Evolutionary conservation across 768 basidiomycete species (phyloP).

Genomic region (Crepidotus variabilis): DNA sequence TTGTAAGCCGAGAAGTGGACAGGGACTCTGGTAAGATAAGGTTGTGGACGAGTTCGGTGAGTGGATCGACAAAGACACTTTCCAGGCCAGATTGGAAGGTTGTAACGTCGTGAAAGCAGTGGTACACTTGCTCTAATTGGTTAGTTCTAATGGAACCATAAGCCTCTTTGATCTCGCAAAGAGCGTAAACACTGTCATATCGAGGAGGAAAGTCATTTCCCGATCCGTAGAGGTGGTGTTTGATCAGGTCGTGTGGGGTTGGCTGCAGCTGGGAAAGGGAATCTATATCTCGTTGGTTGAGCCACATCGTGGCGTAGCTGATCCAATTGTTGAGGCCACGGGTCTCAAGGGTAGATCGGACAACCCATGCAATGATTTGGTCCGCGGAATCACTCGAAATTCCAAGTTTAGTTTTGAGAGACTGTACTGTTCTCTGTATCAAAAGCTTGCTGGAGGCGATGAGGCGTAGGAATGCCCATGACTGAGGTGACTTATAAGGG

Average conservation of each 20-base stretch:
- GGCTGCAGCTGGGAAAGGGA: too few species aligned
- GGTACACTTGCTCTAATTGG: conserved; percentile 3
- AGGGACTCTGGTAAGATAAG: neutral
- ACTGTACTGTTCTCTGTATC: neutral
- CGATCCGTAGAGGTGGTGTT: too few species aligned
- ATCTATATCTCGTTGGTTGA: conserved; percentile 2
- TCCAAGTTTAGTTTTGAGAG: conserved; percentile 1
- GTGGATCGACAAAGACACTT: neutral
- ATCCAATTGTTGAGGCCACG: neutral
- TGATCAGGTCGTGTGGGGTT: conserved; percentile 3
- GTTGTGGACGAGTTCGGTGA: neutral
- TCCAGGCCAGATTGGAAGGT: neutral
- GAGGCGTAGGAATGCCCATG: conserved; percentile 6
- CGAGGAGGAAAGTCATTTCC: conserved; percentile 4
- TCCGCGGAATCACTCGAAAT: neutral
- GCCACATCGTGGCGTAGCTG: conserved; percentile 5
- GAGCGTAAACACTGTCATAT: conserved; percentile 1
- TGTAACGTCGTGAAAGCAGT: neutral
- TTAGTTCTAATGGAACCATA: conserved; percentile 1
- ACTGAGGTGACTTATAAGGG: conserved; percentile 14
- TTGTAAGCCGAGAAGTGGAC: neutral
- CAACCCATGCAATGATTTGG: too few species aligned
- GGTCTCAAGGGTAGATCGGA: too few species aligned
- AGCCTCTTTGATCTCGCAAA: neutral
- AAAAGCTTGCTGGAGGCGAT: neutral